These are phyloP conservation scores for Lactarius psammicola DNA, from an alignment of 768 basidiomycete genomes.

Conservation along the genomic window DNA sequence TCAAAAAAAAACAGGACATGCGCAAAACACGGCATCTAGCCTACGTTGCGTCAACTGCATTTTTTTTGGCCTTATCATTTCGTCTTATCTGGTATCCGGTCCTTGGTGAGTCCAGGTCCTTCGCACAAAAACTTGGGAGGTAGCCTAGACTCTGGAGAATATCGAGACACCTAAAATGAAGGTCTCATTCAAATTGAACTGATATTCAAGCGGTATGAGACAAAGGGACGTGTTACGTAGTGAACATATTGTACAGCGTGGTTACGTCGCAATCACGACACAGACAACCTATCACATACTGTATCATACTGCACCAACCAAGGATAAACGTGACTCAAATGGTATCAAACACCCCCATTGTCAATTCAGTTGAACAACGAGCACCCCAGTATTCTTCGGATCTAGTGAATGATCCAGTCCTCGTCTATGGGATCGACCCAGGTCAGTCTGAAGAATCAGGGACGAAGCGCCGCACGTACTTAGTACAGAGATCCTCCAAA, in stretches of 20 bases:
- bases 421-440: constrained; percentile 4
- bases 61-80: too few relatives aligned
- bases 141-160: not conserved
- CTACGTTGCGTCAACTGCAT: not conserved
- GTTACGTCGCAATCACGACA: not conserved
- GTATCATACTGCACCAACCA: not conserved
- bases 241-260: not conserved
- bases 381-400: constrained; percentile 15
- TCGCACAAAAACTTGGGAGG: not conserved
- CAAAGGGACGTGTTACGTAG: not conserved
- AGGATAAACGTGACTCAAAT: not conserved
- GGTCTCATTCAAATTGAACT: not conserved
- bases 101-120: not conserved
- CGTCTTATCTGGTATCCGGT: not conserved
- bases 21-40: too few relatives aligned
- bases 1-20: not conserved
- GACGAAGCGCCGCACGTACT: constrained; percentile 5
- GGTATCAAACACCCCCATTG: not conserved
- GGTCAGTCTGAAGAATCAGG: not conserved
- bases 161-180: not conserved
- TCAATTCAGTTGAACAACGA: constrained; percentile 10
- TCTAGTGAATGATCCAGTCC: not conserved
- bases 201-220: not conserved
- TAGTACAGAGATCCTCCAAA: not conserved
- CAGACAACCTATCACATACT: not conserved